Conservation (phyloP, 2,329 filamentous ascomycete species). For the Paecilomyces sp. region DNA sequence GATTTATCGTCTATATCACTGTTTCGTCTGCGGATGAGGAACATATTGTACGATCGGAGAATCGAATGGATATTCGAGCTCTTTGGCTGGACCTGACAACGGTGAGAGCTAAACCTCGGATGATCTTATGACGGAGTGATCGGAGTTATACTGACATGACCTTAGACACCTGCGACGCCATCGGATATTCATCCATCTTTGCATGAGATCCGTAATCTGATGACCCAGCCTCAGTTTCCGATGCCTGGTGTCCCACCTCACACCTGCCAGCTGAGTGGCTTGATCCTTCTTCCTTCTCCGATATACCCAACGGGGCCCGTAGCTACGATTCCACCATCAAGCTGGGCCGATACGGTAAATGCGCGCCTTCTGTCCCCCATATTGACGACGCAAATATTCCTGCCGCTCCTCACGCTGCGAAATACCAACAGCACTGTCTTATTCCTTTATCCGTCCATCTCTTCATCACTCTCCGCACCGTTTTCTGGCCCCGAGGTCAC, state of each 20-base stretch:
- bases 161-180: conserved; percentile 55
- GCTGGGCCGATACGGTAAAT: conserved; percentile 85
- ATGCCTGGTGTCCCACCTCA: conserved; percentile 70
- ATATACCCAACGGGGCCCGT: conserved; percentile 78
- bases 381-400: conserved; percentile 77
- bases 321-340: conserved; percentile 73
- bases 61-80: conserved; percentile 73
- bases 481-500: conserved; percentile 69
- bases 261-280: conserved; percentile 66
- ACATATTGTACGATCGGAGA: conserved; percentile 64
- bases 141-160: conserved; percentile 9
- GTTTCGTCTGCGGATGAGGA: conserved; percentile 83
- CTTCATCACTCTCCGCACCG: conserved; percentile 35
- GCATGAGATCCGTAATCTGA: conserved; percentile 64
- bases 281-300: conserved; percentile 73
- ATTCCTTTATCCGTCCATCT: conserved; percentile 39
- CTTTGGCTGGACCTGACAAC: conserved; percentile 71
- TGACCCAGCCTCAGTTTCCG: conserved; percentile 68
- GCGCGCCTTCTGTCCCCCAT: conserved; percentile 87
- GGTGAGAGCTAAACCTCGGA: conserved; percentile 15
- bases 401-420: conserved; percentile 65
- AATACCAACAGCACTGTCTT: conserved; percentile 43
- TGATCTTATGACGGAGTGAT: neutral
- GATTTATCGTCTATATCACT: conserved; percentile 89
- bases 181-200: conserved; percentile 52